These are phyloP conservation scores for Chloranthus sessilifolius DNA, from an alignment of 164 flowering plant genomes.

Conservation along the genomic window DNA sequence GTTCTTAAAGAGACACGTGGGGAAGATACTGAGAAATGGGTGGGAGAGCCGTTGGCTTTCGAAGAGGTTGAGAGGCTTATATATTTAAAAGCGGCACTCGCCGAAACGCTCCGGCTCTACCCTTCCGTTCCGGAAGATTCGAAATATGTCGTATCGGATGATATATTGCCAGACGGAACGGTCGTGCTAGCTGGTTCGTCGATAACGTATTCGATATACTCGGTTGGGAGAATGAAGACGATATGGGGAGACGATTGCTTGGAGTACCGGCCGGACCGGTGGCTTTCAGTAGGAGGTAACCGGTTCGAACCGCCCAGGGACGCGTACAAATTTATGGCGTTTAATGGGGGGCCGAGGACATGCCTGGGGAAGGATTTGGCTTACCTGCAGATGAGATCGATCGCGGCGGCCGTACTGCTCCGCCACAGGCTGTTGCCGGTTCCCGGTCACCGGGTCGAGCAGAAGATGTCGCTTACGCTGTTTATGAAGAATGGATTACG, in stretches of 20 bases:
- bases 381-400: constrained; percentile 88
- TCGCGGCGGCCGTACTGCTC: constrained; percentile 70
- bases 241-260: constrained; percentile 85
- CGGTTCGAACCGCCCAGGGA: constrained; percentile 69
- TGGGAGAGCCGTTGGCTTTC: constrained; percentile 55
- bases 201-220: constrained; percentile 70
- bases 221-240: constrained; percentile 74
- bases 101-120: constrained; percentile 77
- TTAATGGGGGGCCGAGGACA: constrained; percentile 79
- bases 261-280: constrained; percentile 81
- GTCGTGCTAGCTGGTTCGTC: constrained; percentile 69
- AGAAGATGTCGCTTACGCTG: constrained; percentile 85
- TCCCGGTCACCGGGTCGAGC: constrained; percentile 77
- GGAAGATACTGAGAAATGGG: constrained; percentile 37
- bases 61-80: constrained; percentile 69
- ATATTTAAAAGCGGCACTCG: constrained; percentile 72
- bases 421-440: constrained; percentile 54
- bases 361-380: constrained; percentile 89
- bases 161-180: constrained; percentile 72
- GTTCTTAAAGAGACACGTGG: constrained; percentile 67
- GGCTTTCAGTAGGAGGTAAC: constrained; percentile 49
- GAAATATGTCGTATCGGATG: constrained; percentile 63
- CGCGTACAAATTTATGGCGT: constrained; percentile 66
- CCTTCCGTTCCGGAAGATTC: constrained; percentile 89
- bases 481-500: constrained; percentile 86